Percentiles rank a stretch among this genome's conserved stretches.
phyloP scores from a whole-genome alignment of 352 stramenopile species.

The Globisporangium acanthophoron region DNA sequence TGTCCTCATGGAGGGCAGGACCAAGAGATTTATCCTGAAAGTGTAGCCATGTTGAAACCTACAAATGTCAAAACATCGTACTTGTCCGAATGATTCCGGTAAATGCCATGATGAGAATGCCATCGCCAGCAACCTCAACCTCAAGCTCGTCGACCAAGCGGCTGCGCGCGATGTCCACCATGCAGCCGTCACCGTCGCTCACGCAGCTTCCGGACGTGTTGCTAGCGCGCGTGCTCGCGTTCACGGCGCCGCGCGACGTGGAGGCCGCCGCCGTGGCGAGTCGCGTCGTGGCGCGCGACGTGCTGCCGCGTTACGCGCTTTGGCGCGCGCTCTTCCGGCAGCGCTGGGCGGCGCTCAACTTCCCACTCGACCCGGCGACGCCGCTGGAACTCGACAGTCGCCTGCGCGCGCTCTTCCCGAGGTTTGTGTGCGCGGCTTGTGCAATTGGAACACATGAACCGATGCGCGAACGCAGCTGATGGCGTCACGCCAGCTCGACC shows the following conservation, averaged over 20 bases:
- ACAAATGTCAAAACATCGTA: no score
- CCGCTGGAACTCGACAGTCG: conserved; percentile 32
- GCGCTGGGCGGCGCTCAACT: conserved; percentile 63
- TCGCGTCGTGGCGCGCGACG: conserved; percentile 28
- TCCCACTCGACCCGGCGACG: conserved; percentile 22
- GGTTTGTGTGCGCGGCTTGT: conserved; percentile 14
- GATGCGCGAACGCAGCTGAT: background rate
- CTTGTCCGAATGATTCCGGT: no score
- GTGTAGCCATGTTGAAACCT: no score
- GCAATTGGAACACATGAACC: background rate
- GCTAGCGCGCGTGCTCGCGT: conserved; percentile 38
- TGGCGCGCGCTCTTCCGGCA: conserved; percentile 57
- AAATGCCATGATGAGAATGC: no score
- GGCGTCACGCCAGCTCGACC: conserved; percentile 23
- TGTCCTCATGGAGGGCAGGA: no score
- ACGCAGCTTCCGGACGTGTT: conserved; percentile 45
- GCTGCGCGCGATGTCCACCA: no score
- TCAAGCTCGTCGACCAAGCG: no score
- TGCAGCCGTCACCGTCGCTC: background rate
- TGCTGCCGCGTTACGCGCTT: conserved; percentile 51
- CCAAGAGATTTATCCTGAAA: no score
- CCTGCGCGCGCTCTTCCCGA: conserved; percentile 38
- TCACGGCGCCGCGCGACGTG: conserved; percentile 38
- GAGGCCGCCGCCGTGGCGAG: conserved; percentile 52
- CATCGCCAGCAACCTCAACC: no score